phyloP scores from a whole-genome alignment of 1,284 basidiomycete species.

The Phlebopus sp. region DNA sequence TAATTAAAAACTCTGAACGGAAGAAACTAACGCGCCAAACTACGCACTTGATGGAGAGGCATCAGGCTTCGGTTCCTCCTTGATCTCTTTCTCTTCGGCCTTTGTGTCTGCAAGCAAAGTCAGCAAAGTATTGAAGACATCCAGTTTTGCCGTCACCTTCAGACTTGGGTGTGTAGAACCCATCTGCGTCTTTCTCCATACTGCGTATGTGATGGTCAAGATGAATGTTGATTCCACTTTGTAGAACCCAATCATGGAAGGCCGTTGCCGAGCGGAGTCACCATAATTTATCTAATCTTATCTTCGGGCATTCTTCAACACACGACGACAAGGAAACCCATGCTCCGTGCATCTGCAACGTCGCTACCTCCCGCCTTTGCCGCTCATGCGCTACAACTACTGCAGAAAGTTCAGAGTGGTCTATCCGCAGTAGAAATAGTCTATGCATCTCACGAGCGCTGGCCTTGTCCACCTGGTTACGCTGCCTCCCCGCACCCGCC shows the following conservation, averaged over 20 bases:
- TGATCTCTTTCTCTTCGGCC: slow-evolving; percentile 27
- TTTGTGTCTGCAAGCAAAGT: slow-evolving; percentile 11
- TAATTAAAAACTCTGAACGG: background rate
- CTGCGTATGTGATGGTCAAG: slow-evolving; percentile 12
- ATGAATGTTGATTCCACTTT: background rate
- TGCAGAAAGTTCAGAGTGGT: slow-evolving; percentile 47
- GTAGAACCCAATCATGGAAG: slow-evolving; percentile 1
- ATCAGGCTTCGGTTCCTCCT: slow-evolving; percentile 16
- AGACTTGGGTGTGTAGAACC: slow-evolving; percentile 57
- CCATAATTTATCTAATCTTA: slow-evolving; percentile 24
- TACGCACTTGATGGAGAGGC: slow-evolving; percentile 24
- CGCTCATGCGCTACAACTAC: slow-evolving; percentile 30
- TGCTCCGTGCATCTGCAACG: slow-evolving; percentile 12
- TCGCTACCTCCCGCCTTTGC: slow-evolving; percentile 22
- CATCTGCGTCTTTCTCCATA: slow-evolving; percentile 72
- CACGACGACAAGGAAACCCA: slow-evolving; percentile 3
- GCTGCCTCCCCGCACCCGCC: slow-evolving; percentile 15
- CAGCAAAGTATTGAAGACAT: slow-evolving; percentile 12
- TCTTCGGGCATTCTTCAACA: background rate
- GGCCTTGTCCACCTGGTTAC: slow-evolving; percentile 46
- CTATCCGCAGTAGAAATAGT: slow-evolving; percentile 53
- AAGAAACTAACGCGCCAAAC: background rate
- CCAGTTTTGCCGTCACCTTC: slow-evolving; percentile 21
- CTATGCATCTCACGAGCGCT: slow-evolving; percentile 49
- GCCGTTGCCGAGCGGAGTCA: slow-evolving; percentile 7